Evolutionary conservation across 257 asterid genomes (phyloP), one percentile per base, ranked within the genome.

Genomic region (Leptodermis oblonga): DNA sequence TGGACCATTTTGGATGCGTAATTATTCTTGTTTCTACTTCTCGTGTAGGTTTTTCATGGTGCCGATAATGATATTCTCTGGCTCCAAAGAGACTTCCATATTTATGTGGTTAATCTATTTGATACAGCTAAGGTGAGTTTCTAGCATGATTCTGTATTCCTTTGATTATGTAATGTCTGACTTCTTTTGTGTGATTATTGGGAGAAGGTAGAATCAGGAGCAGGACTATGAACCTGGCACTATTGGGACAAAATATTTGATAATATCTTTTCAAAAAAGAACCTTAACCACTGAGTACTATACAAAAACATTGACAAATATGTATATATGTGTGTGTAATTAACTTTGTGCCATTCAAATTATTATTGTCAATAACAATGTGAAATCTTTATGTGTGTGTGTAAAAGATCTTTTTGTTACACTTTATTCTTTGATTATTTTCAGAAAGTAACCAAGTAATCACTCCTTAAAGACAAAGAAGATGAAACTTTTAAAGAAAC

Each of bases 41-140:
- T 82, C 79, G 13, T 74, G 69, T 84, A 93, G 99, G 96, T 93
- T 67, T 88, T 93, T 79, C 99, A 93, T 80, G 99, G 97, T 70
- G 96, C 99, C 73, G 97, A 93, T 82, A 90, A 84, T 83, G 99
- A 93, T 82, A 82, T 93, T 74, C 87, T 93, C 75, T 93, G 99
- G 99, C 96, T 93, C 68, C 96, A 93, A 86, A 86, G 99, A 73
- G 97, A 93, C 78, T 93, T 88, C 74, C 99, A 93, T 79, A 82
- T 93, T 61, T 93, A 93, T 77, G 90, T 93, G 74, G 97, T 93
- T 73, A 90, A 88, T 78, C 78, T 90, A 77, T 93, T 93, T 75
- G 99, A 93, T 81, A 93, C 99, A 0, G 96, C 96, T 54, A 90
- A 93, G 99, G 99, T 90, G 76, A 82, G 69, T 52, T 69, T 4